Base-by-base conservation (phyloP, 768 basidiomycete genomes). In the Psilocybe azurescens region DNA sequence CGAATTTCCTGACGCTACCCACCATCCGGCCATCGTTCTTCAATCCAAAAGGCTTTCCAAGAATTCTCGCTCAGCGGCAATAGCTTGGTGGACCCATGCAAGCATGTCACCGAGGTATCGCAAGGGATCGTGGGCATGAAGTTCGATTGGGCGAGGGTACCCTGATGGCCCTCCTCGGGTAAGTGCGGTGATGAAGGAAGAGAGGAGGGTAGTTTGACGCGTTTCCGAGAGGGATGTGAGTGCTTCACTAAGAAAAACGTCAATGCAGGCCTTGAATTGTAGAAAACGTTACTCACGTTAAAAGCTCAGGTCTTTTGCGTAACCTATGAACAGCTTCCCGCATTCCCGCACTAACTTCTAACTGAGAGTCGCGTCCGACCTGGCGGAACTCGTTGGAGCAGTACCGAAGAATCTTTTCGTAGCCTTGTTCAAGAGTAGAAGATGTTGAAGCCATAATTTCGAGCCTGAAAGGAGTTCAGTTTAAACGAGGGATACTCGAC, bases 91-190 rank as follows among this genome's bases (percentile, higher is more conserved):
- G 0, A 98, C 89, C 97, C 97, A 98, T 0, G 96, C 97, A 7
- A 99, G 87, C 93, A 99, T 99, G 75, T 99, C 97, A 13, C 97
- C 97, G 13, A 97, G 88, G 72, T 99, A 99, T 33, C 97, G 88
- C 66, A 95, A 84, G 0, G 97, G 97, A 72, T 99, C 97, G 68
- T 99, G 97, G 0, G 97, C 97, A 70, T 99, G 97, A 3, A 99
- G 81, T 73, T 99, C 97, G 64, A 99, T 99, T 0, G 97, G 94
- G 5, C 96, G 86, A 10, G 96, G 94, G 6, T 91, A 79, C 46
- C 91, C 94, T 44, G 88, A 90, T 1, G 88, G 92, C 1, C 92
- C 93, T 5, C 96, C 95, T 11, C 93, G 85, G 0, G 95, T 98
- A 8, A 99, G 80, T 0, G 96, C 95, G 13, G 89, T 85, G 46